Base-by-base conservation (phyloP, 441 rosid species). In the Biscutella laevigata region DNA sequence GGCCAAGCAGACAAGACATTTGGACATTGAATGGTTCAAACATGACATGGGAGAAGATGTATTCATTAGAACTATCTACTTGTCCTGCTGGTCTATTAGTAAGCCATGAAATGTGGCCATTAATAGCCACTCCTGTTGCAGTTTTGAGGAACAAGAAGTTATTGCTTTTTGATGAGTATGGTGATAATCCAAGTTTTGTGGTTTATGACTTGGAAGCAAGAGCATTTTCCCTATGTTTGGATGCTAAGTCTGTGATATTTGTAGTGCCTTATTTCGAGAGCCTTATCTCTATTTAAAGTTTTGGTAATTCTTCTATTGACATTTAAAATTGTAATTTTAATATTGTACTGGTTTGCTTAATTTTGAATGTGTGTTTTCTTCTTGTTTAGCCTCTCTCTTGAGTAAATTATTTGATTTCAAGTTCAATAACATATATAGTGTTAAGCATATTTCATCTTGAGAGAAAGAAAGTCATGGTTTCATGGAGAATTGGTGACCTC, bases 31-130 rank as follows among this genome's bases (percentile, higher is more conserved):
- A 16, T 0, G 3, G 33, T 35, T 36, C 15, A 24, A n/a, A 14
- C 24, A 51, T 24, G 44, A 35, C 24, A 8, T 51, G 57, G 57
- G 43, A 51, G 44, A 36, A 36, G 34, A 14, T 51, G 2, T 51
- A 9, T 36, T 51, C 43, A 24, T 5, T 51, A 36, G 34, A 51
- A 35, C 22, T 51, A 9, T 51, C 57, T 35, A 13, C 43, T 51
- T 14, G 10, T 51, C 22, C 15, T 8, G 15, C 5, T 9, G 14
- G 56, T 4, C 10, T 24, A 2, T n/a, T n/a, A n/a, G n/a, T 24
- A 9, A 9, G 43, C 43, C 10, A 13, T 14, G 15, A 1, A 5
- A 35, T 13, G 24, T 9, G 33, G 43, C 33, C 42, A 4, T 4
- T 22, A 14, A 5, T 35, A 22, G 13, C 42, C 3, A 21, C 13